phyloP scores from a whole-genome alignment of 2,329 filamentous ascomycete species.

The Aschersonia sp. region DNA sequence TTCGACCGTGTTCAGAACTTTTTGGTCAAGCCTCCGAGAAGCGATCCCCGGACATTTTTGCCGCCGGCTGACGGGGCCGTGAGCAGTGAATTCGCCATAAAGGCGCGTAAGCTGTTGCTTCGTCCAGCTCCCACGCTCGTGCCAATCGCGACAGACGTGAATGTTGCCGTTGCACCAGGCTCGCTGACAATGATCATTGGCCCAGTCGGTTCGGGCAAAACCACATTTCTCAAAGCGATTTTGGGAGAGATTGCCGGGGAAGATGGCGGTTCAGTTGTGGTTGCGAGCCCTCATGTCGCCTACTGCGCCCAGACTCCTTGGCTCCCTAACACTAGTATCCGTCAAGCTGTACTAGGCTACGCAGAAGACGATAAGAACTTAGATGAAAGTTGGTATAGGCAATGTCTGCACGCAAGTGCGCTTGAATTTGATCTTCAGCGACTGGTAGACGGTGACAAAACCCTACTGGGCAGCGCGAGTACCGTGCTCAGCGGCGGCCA shows the following conservation, averaged over 20 bases:
- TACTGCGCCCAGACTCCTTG: constrained; percentile 9
- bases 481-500: constrained; percentile 85
- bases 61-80: not conserved
- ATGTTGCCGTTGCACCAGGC: constrained; percentile 1
- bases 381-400: constrained; percentile 3
- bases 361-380: not conserved
- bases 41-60: not conserved
- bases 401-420: constrained; percentile 50
- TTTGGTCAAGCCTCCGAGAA: constrained; percentile 2
- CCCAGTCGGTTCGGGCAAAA: constrained; percentile 7
- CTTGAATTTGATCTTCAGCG: constrained; percentile 70
- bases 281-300: constrained; percentile 3
- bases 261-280: not conserved
- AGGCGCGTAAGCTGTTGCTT: not conserved
- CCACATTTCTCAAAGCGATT: constrained; percentile 9
- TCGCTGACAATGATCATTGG: constrained; percentile 4
- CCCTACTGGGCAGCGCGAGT: constrained; percentile 78
- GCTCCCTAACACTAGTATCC: constrained; percentile 8
- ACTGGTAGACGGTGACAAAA: constrained; percentile 79
- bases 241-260: constrained; percentile 7
- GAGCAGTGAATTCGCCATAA: not conserved
- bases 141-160: constrained; percentile 1
- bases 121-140: constrained; percentile 1
- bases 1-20: constrained; percentile 9
- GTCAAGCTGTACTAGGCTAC: constrained; percentile 7